Evolutionary conservation across 805 yeast species (phyloP).

Genomic region (Helenozyma rhizophorensis): DNA sequence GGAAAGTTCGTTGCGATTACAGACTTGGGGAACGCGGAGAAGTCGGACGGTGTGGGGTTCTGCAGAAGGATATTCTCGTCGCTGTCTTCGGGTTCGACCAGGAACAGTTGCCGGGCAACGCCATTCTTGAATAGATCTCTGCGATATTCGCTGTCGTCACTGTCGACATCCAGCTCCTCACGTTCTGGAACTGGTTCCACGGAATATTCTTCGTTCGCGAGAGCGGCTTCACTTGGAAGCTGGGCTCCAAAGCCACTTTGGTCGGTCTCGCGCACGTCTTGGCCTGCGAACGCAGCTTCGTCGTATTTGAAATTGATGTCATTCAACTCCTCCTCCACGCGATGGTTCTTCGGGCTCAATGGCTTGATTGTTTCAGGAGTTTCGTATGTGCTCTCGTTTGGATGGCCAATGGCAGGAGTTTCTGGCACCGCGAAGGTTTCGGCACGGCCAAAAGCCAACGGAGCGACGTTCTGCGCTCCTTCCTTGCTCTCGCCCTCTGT

Average conservation of each 20-base stretch:
- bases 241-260: background rate
- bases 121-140: too few relatives aligned
- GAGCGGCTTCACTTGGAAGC: background rate
- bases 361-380: constrained; percentile 25
- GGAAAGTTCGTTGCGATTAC: constrained; percentile 12
- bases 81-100: constrained; percentile 1
- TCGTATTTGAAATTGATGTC: constrained; percentile 20
- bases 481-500: constrained; percentile 2
- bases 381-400: constrained; percentile 2
- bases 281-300: too few relatives aligned
- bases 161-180: too few relatives aligned
- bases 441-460: background rate
- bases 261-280: background rate
- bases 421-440: constrained; percentile 4
- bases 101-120: background rate
- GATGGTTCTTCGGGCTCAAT: constrained; percentile 31
- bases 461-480: background rate
- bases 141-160: too few relatives aligned
- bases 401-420: constrained; percentile 6
- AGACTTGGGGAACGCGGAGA: constrained; percentile 16
- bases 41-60: constrained; percentile 13
- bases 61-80: constrained; percentile 13
- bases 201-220: too few relatives aligned
- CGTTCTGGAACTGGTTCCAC: background rate
- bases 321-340: constrained; percentile 29